These are phyloP conservation scores for Eucalyptus sideroxylon DNA, from an alignment of 345 rosid genomes.

Conservation along the genomic window DNA sequence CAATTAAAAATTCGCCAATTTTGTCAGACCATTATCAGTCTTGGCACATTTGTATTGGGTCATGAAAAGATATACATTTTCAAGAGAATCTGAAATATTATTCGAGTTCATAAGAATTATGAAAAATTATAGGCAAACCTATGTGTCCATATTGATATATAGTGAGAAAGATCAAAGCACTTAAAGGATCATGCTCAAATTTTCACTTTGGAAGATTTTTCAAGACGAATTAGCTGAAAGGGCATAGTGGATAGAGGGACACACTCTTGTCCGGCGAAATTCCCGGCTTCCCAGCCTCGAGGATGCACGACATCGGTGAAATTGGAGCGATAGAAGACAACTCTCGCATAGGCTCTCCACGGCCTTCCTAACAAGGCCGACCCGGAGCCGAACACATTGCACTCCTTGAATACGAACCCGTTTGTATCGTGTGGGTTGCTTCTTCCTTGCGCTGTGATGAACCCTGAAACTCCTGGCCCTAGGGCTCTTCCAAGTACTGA, in stretches of 20 bases:
- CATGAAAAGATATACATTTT: no score
- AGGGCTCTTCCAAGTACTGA: constrained; percentile 25
- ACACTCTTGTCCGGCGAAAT: constrained; percentile 20
- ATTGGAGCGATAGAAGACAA: constrained; percentile 23
- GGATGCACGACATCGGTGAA: constrained; percentile 19
- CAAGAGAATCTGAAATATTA: no score
- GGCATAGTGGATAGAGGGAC: neutral
- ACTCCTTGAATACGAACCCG: constrained; percentile 52
- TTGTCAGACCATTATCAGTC: neutral
- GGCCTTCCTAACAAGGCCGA: constrained; percentile 34
- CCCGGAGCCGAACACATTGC: constrained; percentile 31
- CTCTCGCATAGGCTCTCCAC: constrained; percentile 39
- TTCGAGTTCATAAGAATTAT: neutral
- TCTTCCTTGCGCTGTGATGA: constrained; percentile 54
- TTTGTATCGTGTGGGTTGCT: constrained; percentile 6
- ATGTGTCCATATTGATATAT: neutral
- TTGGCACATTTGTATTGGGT: no score
- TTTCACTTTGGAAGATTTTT: neutral
- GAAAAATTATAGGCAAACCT: neutral
- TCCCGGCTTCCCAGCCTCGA: constrained; percentile 40
- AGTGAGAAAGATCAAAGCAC: neutral
- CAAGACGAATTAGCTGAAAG: neutral
- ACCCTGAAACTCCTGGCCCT: constrained; percentile 18
- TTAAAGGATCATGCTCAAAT: neutral
- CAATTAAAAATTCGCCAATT: neutral